Base-by-base conservation (phyloP, 352 stramenopile species). In the Globisporangium paroecandrum region DNA sequence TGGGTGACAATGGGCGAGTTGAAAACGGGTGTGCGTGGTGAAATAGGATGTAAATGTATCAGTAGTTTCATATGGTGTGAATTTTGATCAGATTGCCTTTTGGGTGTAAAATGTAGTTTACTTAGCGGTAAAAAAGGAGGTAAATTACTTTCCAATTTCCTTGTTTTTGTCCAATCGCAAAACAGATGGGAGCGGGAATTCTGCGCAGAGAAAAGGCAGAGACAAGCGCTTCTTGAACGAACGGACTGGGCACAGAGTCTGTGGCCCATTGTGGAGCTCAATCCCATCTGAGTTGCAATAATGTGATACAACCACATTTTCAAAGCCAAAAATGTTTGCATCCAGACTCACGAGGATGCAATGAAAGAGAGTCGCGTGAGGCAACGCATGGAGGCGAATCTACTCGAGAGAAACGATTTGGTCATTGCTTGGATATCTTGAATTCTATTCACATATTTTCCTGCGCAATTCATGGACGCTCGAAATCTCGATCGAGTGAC, bases 151-250 rank as follows among this genome's bases (percentile, higher is more conserved):
- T 1, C 20, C 15, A 60, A 46, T 43, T 3, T 34, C 15, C 55
- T 13, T 15, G 29, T 22, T 60, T 60, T 60, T 60, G 55, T 24
- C 34, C 55, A 29, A 7, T 27, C 15, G 4, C 9, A 60, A 34
- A 58, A 22, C 43, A 51, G 18, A 24, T 51, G 24, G 51, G 53
- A 58, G 53, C 53, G 53, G 53, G 53, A 38, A 36, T 36, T 58
- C 12, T 43, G 13, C 4, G 29, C 55, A 41, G 58, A 64, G 58
- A 53, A 64, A 32, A 38, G 43, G 38, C 29, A 25, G 27, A 46
- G 8, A 49, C n/a, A 49, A 5, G 12, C 12, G 51, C 54, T 20
- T 22, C 41, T 41, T 59, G 41, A 20, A n/a, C 32, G 32, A 38
- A 38, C 6, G 5, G 32, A 10, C 8, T 38, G 32, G 32, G 32